phyloP scores from a whole-genome alignment of 495 filamentous ascomycete genomes.

The Aspergillus conjunctus region DNA sequence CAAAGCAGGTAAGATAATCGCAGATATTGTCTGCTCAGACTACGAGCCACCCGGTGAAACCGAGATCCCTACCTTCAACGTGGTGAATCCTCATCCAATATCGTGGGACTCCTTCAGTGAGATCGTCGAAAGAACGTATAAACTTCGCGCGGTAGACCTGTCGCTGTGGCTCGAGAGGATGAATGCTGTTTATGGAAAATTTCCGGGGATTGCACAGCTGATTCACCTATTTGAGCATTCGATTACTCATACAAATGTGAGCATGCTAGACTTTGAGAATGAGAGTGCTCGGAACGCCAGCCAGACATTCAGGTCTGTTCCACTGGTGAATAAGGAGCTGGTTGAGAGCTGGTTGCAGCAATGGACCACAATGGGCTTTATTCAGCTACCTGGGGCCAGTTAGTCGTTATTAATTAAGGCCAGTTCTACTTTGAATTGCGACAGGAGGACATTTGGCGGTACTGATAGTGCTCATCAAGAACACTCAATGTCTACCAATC shows the following conservation, averaged over 20 bases:
- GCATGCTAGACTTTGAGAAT: constrained; percentile 18
- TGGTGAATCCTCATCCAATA: background rate
- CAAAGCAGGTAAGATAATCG: constrained; percentile 17
- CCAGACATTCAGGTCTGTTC: constrained; percentile 24
- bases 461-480: too few species aligned
- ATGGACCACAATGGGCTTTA: constrained; percentile 15
- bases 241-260: constrained; percentile 10
- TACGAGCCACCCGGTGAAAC: background rate
- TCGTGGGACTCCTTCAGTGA: background rate
- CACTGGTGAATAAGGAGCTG: constrained; percentile 19
- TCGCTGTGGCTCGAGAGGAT: background rate
- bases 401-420: too few species aligned
- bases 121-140: background rate
- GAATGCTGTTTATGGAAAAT: background rate
- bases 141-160: background rate
- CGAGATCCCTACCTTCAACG: background rate
- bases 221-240: background rate
- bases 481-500: too few species aligned
- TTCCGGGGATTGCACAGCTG: background rate
- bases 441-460: too few species aligned
- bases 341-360: constrained; percentile 31
- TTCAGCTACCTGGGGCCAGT: background rate
- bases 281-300: constrained; percentile 20
- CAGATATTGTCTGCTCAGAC: constrained; percentile 4
- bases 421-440: too few species aligned